These are phyloP conservation scores for Boletus coccyginus DNA, from an alignment of 768 basidiomycete genomes.

Conservation along the genomic window DNA sequence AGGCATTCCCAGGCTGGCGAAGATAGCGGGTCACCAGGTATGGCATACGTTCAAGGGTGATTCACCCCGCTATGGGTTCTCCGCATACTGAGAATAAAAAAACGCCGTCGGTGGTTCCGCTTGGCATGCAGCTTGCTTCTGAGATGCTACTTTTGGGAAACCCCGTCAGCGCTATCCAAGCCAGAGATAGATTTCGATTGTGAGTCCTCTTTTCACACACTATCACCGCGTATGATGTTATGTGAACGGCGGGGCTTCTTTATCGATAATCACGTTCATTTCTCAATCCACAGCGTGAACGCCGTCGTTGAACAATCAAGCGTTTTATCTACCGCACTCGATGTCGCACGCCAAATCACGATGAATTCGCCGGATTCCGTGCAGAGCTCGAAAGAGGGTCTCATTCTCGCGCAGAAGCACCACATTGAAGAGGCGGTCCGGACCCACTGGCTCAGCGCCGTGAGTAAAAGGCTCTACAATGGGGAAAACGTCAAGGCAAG, in stretches of 20 bases:
- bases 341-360: constrained; percentile 55
- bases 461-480: constrained; percentile 52
- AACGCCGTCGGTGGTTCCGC: background rate
- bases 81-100: constrained; percentile 14
- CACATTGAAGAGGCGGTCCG: constrained; percentile 50
- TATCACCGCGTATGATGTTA: constrained; percentile 8
- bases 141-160: constrained; percentile 75
- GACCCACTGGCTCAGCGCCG: constrained; percentile 43
- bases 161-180: constrained; percentile 63
- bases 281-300: constrained; percentile 55
- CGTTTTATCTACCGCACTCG: constrained; percentile 60
- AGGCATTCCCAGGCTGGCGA: constrained; percentile 69
- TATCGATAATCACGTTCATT: constrained; percentile 14
- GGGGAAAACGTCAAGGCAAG: constrained; percentile 71
- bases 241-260: constrained; percentile 4
- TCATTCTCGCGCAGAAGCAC: constrained; percentile 54
- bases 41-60: constrained; percentile 1
- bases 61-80: constrained; percentile 5
- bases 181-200: constrained; percentile 72
- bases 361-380: constrained; percentile 78
- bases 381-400: constrained; percentile 68
- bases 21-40: constrained; percentile 75
- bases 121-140: constrained; percentile 55
- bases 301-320: constrained; percentile 51
- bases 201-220: constrained; percentile 38